phyloP scores from a whole-genome alignment of 2,329 filamentous ascomycete genomes.

The Colletotrichum tropicicola region DNA sequence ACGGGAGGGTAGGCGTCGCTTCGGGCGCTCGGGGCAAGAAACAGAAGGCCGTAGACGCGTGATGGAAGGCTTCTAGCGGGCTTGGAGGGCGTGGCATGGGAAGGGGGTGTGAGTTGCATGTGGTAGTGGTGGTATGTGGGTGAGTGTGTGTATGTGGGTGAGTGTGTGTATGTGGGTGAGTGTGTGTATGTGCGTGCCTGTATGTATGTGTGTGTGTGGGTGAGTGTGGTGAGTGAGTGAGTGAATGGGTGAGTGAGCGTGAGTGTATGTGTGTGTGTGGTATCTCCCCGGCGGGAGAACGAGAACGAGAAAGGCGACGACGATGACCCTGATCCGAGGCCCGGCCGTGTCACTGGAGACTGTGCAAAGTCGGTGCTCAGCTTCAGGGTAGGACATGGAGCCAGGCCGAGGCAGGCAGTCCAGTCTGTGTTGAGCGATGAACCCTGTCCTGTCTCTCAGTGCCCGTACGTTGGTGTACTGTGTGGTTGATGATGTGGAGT shows the following conservation, averaged over 20 bases:
- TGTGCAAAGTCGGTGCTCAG: not conserved
- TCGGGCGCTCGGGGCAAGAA: not conserved
- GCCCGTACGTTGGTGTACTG: too few relatives aligned
- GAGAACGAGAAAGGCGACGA: not conserved
- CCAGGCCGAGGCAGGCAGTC: not conserved
- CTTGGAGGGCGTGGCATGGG: conserved; percentile 1
- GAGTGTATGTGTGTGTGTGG: too few relatives aligned
- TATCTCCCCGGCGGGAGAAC: too few relatives aligned
- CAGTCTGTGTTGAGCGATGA: not conserved
- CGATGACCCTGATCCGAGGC: not conserved
- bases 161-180: not conserved
- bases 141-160: too few relatives aligned
- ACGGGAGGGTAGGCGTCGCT: too few relatives aligned
- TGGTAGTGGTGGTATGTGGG: too few relatives aligned
- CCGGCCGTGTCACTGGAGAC: not conserved
- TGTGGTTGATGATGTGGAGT: not conserved
- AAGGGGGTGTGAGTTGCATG: too few relatives aligned
- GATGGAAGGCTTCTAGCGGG: conserved; percentile 26
- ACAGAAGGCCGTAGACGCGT: conserved; percentile 6
- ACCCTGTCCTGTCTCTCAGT: too few relatives aligned
- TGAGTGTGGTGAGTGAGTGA: too few relatives aligned
- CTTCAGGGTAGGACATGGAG: not conserved
- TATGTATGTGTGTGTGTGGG: too few relatives aligned
- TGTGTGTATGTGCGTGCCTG: not conserved
- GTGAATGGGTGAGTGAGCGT: too few relatives aligned